Evolutionary conservation across 2,329 filamentous ascomycete genomes (phyloP), one percentile per base, ranked within the genome.

Genomic region (Diplodia mutila): DNA sequence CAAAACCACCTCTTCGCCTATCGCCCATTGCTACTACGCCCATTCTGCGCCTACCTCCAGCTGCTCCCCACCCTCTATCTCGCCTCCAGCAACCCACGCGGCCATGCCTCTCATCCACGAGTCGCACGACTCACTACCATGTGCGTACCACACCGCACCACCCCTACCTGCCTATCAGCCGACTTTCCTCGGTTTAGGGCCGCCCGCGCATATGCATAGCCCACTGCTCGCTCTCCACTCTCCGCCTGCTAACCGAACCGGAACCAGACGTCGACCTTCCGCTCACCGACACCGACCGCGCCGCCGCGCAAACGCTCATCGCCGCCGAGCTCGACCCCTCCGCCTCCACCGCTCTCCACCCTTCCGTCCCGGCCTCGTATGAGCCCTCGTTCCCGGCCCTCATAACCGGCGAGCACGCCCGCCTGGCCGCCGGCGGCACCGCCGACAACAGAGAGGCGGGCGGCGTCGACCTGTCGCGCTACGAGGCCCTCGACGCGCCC

Each of bases 91-190:
- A 48, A 27, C 27, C 14, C 12, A 25, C 25, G 25, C 55, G 46
- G 59, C 75, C 70, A 91, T 92, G 89, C 86, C 90, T 70, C 84
- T 90, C 69, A 88, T 90, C 70, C 86, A 86, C 70, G 86, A 87
- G 77, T 86, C 90, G 69, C 90, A 93, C 80, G 91, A 95, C 76
- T 92, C 91, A 25, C 88, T 96, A 25, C 91, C 92, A 59, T 94
- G 91, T 93, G 86, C 48, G 72, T 65, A 52, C 59, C 63, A 69
- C 49, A n/a, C 25, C 34, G 57, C 73, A 71, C 18, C 64, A 68
- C 34, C 65, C 66, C 55, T 72, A 11, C n/a, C 34, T 21, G 21
- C 16, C 51, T n/a, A 21, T 29, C 42, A 21, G 42, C 42, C 42
- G 42, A 46, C 39, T n/a, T 21, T 37, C 1, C 18, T 46, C 42